Evolutionary conservation across 176 grass and related monocot genomes (phyloP).

Genomic region (Raddia distichophylla): DNA sequence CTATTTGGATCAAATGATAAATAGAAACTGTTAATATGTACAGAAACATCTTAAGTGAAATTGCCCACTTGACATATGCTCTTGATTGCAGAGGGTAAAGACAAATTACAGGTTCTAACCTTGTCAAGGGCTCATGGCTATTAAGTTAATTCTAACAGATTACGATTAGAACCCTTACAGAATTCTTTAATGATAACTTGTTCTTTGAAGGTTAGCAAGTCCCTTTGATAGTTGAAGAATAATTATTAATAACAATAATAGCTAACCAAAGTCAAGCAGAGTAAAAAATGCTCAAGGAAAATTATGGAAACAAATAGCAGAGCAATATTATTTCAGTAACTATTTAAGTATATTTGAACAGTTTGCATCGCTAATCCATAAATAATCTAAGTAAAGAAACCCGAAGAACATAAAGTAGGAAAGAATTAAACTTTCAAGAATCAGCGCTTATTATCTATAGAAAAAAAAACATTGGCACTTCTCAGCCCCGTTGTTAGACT

Average conservation of each 20-base stretch:
- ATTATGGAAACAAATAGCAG: not conserved
- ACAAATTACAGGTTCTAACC: not conserved
- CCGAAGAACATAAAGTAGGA: not conserved
- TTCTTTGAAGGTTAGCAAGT: not conserved
- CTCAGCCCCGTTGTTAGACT: not conserved
- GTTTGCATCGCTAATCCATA: not conserved
- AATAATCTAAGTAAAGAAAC: not conserved
- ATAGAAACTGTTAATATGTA: not conserved
- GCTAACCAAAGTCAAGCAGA: not conserved
- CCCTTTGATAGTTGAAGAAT: not conserved
- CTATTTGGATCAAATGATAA: conserved; percentile 33
- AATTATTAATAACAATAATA: not conserved
- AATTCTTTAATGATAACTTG: not conserved
- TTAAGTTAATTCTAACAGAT: not conserved
- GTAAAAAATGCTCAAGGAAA: not conserved
- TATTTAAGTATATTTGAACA: not conserved
- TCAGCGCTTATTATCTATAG: not conserved
- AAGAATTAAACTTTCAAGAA: not conserved
- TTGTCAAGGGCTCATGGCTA: not conserved
- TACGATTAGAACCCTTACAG: not conserved
- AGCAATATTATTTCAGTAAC: not conserved
- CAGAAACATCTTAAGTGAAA: not conserved
- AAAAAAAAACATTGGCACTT: not conserved
- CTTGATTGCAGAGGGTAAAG: not conserved
- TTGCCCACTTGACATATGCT: not conserved